A percentile compares a stretch with the other conserved stretches of the same genome.
Conservation (phyloP, 352 stramenopile genomes). For the Phytophthora idaei region DNA sequence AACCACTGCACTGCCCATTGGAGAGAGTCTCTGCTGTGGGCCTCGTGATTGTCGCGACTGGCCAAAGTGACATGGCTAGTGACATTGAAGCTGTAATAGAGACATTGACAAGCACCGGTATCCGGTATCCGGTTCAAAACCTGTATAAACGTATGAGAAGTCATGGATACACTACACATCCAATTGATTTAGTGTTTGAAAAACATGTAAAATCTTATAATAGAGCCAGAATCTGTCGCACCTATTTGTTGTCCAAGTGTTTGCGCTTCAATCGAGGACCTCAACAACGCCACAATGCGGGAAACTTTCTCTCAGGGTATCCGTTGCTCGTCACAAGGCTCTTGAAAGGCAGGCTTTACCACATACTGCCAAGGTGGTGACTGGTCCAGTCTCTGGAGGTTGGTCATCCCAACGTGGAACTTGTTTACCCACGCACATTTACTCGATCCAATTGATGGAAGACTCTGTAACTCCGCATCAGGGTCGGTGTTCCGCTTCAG, state of each 20-base stretch:
- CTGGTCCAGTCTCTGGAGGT: too few relatives aligned
- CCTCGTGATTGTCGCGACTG: conserved; percentile 26
- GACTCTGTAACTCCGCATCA: too few relatives aligned
- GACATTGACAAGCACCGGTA: background rate
- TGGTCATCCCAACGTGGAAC: too few relatives aligned
- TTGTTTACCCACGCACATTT: too few relatives aligned
- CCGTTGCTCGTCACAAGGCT: too few relatives aligned
- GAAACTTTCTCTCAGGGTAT: too few relatives aligned
- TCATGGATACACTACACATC: background rate
- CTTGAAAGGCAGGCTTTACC: too few relatives aligned
- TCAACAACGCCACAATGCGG: background rate
- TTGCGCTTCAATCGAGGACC: background rate
- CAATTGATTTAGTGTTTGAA: background rate
- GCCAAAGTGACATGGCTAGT: background rate
- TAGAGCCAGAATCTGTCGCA: background rate
- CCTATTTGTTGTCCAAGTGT: background rate
- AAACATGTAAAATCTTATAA: background rate
- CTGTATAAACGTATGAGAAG: background rate
- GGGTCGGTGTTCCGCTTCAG: too few relatives aligned
- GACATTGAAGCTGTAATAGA: background rate
- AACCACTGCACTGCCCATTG: background rate
- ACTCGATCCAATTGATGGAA: too few relatives aligned
- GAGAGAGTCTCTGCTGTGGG: conserved; percentile 20
- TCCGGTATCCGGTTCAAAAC: background rate
- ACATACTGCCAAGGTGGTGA: too few relatives aligned